These are phyloP conservation scores for Cercospora sesami DNA, from an alignment of 2,329 filamentous ascomycete genomes.

Conservation along the genomic window DNA sequence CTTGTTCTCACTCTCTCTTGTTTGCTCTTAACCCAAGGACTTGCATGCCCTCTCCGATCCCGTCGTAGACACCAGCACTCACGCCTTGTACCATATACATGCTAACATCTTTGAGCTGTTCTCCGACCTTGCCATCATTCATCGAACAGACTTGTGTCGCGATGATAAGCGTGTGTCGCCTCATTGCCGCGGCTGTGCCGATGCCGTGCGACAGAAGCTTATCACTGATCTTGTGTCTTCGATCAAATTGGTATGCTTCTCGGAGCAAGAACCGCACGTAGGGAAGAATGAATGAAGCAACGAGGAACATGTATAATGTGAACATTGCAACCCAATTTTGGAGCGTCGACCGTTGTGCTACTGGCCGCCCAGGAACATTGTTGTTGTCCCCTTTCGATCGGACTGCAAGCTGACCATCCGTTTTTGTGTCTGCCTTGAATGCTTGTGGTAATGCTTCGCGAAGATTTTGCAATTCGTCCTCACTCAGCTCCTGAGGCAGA, in stretches of 20 bases:
- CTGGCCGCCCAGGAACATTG: not conserved
- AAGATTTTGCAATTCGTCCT: slow-evolving; percentile 56
- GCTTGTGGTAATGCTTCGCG: slow-evolving; percentile 52
- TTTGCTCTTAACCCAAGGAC: slow-evolving; percentile 42
- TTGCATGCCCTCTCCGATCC: slow-evolving; percentile 56
- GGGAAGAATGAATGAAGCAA: slow-evolving; percentile 62
- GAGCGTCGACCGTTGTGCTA: slow-evolving; percentile 23
- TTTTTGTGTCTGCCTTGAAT: not conserved
- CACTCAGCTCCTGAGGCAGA: slow-evolving; percentile 59
- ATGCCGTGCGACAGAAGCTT: slow-evolving; percentile 56
- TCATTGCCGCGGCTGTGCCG: slow-evolving; percentile 55
- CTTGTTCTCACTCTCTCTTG: slow-evolving; percentile 1
- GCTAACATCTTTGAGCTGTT: slow-evolving; percentile 56
- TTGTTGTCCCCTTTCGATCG: not conserved
- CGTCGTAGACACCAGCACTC: slow-evolving; percentile 66
- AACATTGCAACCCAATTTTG: slow-evolving; percentile 28
- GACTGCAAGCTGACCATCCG: slow-evolving; percentile 25
- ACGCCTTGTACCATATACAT: slow-evolving; percentile 65
- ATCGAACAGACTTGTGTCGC: slow-evolving; percentile 59
- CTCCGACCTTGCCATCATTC: slow-evolving; percentile 65
- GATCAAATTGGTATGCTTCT: slow-evolving; percentile 62
- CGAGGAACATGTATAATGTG: slow-evolving; percentile 49
- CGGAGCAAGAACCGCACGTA: slow-evolving; percentile 59
- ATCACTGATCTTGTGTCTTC: slow-evolving; percentile 65
- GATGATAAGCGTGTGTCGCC: slow-evolving; percentile 54